phyloP scores from a whole-genome alignment of 2,329 filamentous ascomycete genomes.

The Verticillium albo-atrum region DNA sequence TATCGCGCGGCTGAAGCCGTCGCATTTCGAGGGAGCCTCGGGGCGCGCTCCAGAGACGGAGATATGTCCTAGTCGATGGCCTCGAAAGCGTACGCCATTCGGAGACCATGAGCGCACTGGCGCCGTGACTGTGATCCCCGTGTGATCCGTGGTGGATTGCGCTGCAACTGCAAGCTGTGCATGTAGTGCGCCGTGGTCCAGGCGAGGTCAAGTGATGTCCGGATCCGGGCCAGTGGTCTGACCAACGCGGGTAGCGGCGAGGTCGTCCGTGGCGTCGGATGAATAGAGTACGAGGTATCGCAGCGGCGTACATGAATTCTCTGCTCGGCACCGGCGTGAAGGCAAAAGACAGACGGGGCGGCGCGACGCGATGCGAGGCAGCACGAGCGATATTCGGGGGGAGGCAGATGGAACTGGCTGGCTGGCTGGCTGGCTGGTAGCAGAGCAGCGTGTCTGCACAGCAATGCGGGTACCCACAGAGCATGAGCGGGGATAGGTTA shows the following conservation, averaged over 20 bases:
- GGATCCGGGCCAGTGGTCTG: neutral
- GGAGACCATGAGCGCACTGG: neutral
- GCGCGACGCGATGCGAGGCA: neutral
- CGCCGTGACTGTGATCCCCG: neutral
- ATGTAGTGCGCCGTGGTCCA: neutral
- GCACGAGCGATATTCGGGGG: neutral
- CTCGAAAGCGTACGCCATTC: neutral
- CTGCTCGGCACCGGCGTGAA: neutral
- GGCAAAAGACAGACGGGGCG: neutral
- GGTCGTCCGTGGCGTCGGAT: neutral
- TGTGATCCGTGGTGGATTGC: neutral
- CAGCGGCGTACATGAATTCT: neutral
- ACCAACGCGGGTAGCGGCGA: neutral
- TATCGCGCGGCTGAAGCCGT: neutral
- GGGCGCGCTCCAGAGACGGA: neutral
- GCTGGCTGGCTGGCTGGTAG: too few species aligned
- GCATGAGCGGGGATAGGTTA: too few species aligned
- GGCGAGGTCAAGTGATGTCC: neutral
- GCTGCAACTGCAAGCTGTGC: neutral
- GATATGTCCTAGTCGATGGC: neutral
- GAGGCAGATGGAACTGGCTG: neutral
- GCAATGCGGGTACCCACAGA: too few species aligned
- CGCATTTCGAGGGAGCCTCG: neutral
- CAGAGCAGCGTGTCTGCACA: too few species aligned
- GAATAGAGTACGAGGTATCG: neutral